phyloP scores from a whole-genome alignment of 176 grass and related monocot genomes.

The Tillandsia fasciculata region DNA sequence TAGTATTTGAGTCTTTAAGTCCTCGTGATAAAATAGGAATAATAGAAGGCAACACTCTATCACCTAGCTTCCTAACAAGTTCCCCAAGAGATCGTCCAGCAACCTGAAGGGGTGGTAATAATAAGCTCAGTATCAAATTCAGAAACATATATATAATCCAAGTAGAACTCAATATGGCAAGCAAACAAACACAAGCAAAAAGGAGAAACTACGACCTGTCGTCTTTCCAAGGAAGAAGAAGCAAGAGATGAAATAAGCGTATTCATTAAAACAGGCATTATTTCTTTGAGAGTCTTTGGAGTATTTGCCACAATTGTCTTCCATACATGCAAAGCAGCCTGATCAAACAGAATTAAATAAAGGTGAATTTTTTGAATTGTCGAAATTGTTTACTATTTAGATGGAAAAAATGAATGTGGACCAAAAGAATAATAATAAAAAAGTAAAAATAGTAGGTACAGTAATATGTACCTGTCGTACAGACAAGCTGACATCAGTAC shows the following conservation, averaged over 20 bases:
- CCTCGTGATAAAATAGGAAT: slow-evolving; percentile 91
- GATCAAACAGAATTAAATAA: slow-evolving; percentile 4
- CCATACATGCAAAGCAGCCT: slow-evolving; percentile 95
- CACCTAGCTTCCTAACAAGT: slow-evolving; percentile 95
- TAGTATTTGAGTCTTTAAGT: slow-evolving; percentile 64
- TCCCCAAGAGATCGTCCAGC: slow-evolving; percentile 93
- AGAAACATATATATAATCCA: slow-evolving; percentile 8
- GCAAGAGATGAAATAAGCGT: slow-evolving; percentile 95
- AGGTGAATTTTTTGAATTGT: slow-evolving; percentile 4
- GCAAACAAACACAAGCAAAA: slow-evolving; percentile 10
- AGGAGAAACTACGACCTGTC: slow-evolving; percentile 47
- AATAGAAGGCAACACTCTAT: slow-evolving; percentile 91
- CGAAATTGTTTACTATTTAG: not conserved
- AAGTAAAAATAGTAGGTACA: not conserved
- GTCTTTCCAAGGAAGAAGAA: slow-evolving; percentile 80
- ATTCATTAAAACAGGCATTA: slow-evolving; percentile 95
- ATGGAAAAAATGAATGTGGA: slow-evolving; percentile 7
- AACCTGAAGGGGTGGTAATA: slow-evolving; percentile 39
- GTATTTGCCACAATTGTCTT: slow-evolving; percentile 99
- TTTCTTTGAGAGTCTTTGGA: slow-evolving; percentile 93
- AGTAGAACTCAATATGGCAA: not conserved
- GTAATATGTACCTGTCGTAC: slow-evolving; percentile 69
- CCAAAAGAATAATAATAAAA: not conserved
- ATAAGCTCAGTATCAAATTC: slow-evolving; percentile 11
- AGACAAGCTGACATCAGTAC: slow-evolving; percentile 86